Conservation (phyloP, 768 basidiomycete genomes). For the Thelephora aurantiotincta region DNA sequence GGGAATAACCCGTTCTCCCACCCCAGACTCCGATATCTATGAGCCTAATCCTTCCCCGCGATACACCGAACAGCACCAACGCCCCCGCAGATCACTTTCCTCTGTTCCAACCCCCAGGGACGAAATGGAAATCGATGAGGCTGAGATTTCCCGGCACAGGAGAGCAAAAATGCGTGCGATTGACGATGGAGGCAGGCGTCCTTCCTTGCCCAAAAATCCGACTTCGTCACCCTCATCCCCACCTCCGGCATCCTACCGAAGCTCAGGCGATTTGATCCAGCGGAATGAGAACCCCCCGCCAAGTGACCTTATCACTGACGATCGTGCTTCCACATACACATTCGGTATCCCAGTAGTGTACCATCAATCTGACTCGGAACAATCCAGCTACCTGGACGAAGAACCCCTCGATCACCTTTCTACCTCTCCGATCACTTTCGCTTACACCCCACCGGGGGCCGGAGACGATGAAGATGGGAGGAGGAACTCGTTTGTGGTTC, state of each 20-base stretch:
- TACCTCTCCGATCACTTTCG: neutral
- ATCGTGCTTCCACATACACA: constrained; percentile 25
- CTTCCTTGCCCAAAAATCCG: constrained; percentile 24
- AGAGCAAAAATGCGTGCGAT: constrained; percentile 29
- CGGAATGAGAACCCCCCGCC: constrained; percentile 17
- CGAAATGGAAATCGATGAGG: constrained; percentile 22
- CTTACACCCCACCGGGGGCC: constrained; percentile 8
- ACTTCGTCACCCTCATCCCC: constrained; percentile 3
- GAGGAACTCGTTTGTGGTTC: neutral
- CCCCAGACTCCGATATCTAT: neutral
- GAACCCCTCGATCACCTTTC: neutral
- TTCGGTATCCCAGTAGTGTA: neutral
- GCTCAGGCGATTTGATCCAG: constrained; percentile 10
- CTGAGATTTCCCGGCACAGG: constrained; percentile 17
- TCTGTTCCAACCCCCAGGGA: constrained; percentile 11
- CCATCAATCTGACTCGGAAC: neutral
- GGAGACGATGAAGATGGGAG: constrained; percentile 27
- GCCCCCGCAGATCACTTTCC: constrained; percentile 30
- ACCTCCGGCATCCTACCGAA: neutral
- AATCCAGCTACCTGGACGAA: neutral
- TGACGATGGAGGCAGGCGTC: constrained; percentile 26
- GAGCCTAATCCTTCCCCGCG: neutral
- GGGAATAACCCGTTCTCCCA: neutral
- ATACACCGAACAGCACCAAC: constrained; percentile 21
- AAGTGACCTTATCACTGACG: constrained; percentile 33